Conservation (phyloP, 345 rosid genomes). For the Nephelium lappaceum region DNA sequence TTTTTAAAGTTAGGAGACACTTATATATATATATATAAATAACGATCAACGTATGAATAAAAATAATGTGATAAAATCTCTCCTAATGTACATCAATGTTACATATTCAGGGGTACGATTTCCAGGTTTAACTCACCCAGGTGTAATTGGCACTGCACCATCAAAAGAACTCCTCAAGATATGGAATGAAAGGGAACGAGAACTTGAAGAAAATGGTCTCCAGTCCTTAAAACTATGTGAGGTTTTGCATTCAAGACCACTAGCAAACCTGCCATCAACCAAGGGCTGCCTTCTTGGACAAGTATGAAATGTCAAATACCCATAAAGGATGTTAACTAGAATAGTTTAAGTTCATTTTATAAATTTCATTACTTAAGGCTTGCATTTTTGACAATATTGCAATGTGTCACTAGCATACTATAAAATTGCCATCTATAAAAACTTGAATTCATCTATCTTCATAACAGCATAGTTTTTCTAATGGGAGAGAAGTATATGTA, state of each 20-base stretch:
- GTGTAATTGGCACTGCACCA: slow-evolving; percentile 88
- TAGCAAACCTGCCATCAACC: slow-evolving; percentile 71
- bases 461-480: neutral
- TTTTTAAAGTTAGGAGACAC: no score
- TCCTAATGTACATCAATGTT: slow-evolving; percentile 15
- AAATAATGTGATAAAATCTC: neutral
- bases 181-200: slow-evolving; percentile 84
- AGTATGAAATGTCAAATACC: slow-evolving; percentile 29
- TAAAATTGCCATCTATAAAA: neutral
- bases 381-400: neutral
- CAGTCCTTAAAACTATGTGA: slow-evolving; percentile 60
- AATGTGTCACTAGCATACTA: neutral
- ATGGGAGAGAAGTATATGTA: slow-evolving; percentile 27
- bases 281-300: slow-evolving; percentile 79
- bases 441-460: slow-evolving; percentile 2
- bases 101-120: slow-evolving; percentile 68
- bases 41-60: neutral
- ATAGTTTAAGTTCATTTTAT: neutral
- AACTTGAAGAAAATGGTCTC: slow-evolving; percentile 63
- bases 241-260: slow-evolving; percentile 80
- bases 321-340: neutral
- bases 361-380: neutral
- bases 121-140: slow-evolving; percentile 90
- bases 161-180: slow-evolving; percentile 72
- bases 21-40: no score